Conservation (phyloP, 2,329 filamentous ascomycete genomes). For the Cadophora sp. region DNA sequence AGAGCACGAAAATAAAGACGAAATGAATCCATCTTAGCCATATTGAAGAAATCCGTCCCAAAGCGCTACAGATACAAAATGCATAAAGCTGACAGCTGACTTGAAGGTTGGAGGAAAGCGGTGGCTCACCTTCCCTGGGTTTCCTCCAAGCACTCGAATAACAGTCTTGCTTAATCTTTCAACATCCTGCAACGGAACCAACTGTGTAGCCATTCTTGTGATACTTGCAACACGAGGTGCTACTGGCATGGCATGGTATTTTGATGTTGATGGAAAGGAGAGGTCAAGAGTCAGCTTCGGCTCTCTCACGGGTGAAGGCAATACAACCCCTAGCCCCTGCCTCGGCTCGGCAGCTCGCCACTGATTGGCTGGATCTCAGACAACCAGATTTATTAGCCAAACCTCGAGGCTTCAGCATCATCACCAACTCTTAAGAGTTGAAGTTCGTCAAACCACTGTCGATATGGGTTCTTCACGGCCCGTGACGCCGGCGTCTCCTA, state of each 20-base stretch:
- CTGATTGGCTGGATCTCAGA: not conserved
- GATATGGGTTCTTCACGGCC: constrained; percentile 43
- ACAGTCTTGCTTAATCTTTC: constrained; percentile 79
- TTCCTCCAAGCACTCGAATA: constrained; percentile 86
- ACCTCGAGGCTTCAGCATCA: constrained; percentile 10
- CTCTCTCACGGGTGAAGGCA: not conserved
- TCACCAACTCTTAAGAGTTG: not conserved
- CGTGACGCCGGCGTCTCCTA: constrained; percentile 43
- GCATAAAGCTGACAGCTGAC: not conserved
- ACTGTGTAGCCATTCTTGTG: constrained; percentile 43
- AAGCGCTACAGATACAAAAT: not conserved
- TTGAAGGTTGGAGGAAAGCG: not conserved
- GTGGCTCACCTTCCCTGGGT: constrained; percentile 78
- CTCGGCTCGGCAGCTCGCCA: not conserved
- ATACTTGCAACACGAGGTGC: constrained; percentile 14
- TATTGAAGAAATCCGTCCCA: not conserved
- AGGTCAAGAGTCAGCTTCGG: not conserved
- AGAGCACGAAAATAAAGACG: too few species aligned
- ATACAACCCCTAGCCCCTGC: not conserved
- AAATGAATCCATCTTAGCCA: too few species aligned
- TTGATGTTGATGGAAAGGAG: not conserved
- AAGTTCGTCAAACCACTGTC: constrained; percentile 11
- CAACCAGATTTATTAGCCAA: constrained; percentile 11
- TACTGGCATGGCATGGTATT: constrained; percentile 8
- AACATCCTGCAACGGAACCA: constrained; percentile 65